Evolutionary conservation across 768 basidiomycete species (phyloP).

Genomic region (Pisolithus sp.): DNA sequence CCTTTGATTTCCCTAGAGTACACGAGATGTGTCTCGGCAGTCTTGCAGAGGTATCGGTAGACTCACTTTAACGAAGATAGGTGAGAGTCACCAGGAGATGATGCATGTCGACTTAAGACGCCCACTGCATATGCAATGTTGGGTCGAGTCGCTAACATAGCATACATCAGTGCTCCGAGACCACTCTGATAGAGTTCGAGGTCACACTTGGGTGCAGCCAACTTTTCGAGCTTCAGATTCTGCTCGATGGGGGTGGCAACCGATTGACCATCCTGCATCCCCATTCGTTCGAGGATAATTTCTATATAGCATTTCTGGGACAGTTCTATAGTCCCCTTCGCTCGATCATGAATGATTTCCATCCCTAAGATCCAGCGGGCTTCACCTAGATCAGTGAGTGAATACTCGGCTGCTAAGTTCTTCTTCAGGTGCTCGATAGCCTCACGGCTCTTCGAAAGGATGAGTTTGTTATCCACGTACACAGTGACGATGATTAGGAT

Average conservation of each 20-base stretch:
- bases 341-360: too few species aligned
- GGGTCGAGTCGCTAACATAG: conserved; percentile 5
- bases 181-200: too few species aligned
- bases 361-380: too few species aligned
- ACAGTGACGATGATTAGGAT: neutral
- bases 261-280: neutral
- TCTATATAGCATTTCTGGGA: too few species aligned
- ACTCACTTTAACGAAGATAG: conserved; percentile 6
- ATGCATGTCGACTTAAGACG: conserved; percentile 9
- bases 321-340: too few species aligned
- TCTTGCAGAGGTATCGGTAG: conserved; percentile 15
- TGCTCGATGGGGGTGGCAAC: conserved; percentile 8
- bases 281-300: neutral
- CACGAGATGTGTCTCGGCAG: neutral
- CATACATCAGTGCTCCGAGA: conserved; percentile 11
- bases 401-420: too few species aligned
- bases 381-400: too few species aligned
- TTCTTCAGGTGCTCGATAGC: too few species aligned
- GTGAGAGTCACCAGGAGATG: conserved; percentile 9
- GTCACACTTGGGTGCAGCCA: too few species aligned
- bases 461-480: neutral
- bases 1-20: neutral
- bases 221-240: neutral
- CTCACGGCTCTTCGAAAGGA: too few species aligned
- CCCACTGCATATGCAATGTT: conserved; percentile 11